These are phyloP conservation scores for Coniferiporia sulphurascens DNA, from an alignment of 1,284 basidiomycete genomes.

Conservation along the genomic window DNA sequence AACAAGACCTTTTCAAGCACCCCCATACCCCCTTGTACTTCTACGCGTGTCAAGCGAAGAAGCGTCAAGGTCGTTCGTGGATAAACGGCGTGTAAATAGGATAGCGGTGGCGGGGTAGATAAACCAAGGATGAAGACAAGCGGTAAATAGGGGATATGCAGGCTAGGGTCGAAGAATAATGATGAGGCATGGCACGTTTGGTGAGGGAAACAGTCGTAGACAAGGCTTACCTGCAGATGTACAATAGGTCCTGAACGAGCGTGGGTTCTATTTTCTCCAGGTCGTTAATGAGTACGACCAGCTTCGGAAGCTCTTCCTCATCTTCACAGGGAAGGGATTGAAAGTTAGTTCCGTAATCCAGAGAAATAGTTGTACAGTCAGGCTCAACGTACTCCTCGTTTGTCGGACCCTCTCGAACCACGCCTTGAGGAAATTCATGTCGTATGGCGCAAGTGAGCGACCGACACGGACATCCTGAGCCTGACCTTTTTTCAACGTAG, in stretches of 20 bases:
- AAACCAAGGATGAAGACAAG: slow-evolving; percentile 56
- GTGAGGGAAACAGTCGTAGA: neutral
- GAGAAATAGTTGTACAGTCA: neutral
- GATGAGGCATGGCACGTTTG: neutral
- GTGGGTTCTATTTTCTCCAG: slow-evolving; percentile 62
- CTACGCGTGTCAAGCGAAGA: slow-evolving; percentile 47
- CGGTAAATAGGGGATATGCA: slow-evolving; percentile 45
- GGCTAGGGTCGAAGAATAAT: slow-evolving; percentile 20
- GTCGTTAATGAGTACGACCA: slow-evolving; percentile 58
- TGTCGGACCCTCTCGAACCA: slow-evolving; percentile 49
- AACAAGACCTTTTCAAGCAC: slow-evolving; percentile 48
- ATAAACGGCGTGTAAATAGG: slow-evolving; percentile 54
- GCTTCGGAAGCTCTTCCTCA: slow-evolving; percentile 26
- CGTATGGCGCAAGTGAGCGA: slow-evolving; percentile 50
- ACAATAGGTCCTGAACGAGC: slow-evolving; percentile 60
- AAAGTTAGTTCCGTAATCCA: neutral
- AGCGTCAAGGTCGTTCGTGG: slow-evolving; percentile 52
- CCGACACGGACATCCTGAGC: neutral
- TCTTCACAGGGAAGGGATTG: neutral
- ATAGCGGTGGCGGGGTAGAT: slow-evolving; percentile 47
- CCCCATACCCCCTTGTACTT: slow-evolving; percentile 40
- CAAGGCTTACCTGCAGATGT: slow-evolving; percentile 55
- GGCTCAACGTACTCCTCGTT: slow-evolving; percentile 30
- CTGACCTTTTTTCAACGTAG: neutral
- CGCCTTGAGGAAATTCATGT: slow-evolving; percentile 50